These are phyloP conservation scores for Fusarium hostae DNA, from an alignment of 2,329 filamentous ascomycete species.

Conservation along the genomic window DNA sequence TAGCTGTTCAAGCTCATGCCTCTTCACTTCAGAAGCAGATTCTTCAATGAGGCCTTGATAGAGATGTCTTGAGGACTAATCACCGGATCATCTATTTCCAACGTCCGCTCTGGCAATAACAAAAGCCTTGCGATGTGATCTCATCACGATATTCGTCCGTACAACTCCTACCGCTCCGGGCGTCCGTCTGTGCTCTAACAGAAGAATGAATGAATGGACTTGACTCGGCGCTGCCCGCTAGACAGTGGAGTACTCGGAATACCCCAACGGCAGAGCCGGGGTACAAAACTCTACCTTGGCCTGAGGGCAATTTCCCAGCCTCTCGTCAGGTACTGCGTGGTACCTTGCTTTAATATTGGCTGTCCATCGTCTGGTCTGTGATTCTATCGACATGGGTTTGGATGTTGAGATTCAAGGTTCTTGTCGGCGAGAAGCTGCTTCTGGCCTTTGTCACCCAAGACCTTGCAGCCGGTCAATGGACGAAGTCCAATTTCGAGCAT, in stretches of 20 bases:
- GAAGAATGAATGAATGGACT: slow-evolving; percentile 29
- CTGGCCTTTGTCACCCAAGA: slow-evolving; percentile 12
- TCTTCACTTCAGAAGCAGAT: background rate
- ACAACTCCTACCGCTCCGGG: slow-evolving; percentile 7
- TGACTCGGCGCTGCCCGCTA: slow-evolving; percentile 43
- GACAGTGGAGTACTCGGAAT: slow-evolving; percentile 34
- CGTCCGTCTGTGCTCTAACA: slow-evolving; percentile 32
- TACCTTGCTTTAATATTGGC: slow-evolving; percentile 20
- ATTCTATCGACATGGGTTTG: slow-evolving; percentile 31
- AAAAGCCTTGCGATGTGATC: slow-evolving; percentile 7
- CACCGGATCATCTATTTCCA: slow-evolving; percentile 2
- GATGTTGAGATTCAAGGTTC: slow-evolving; percentile 34
- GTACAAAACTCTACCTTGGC: slow-evolving; percentile 38
- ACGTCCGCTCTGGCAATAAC: slow-evolving; percentile 1
- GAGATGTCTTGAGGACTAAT: background rate
- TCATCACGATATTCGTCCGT: background rate
- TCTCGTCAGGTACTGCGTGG: slow-evolving; percentile 33
- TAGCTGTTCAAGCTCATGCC: background rate
- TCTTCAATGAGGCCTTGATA: background rate
- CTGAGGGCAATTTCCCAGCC: slow-evolving; percentile 41
- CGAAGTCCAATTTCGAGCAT: slow-evolving; percentile 17
- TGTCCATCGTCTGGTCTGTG: slow-evolving; percentile 28
- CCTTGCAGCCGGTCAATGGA: slow-evolving; percentile 27
- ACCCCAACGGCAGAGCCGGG: slow-evolving; percentile 34
- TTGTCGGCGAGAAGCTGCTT: slow-evolving; percentile 32